Base-by-base conservation (phyloP, 2,329 filamentous ascomycete genomes). In the Rutstroemia sp. region DNA sequence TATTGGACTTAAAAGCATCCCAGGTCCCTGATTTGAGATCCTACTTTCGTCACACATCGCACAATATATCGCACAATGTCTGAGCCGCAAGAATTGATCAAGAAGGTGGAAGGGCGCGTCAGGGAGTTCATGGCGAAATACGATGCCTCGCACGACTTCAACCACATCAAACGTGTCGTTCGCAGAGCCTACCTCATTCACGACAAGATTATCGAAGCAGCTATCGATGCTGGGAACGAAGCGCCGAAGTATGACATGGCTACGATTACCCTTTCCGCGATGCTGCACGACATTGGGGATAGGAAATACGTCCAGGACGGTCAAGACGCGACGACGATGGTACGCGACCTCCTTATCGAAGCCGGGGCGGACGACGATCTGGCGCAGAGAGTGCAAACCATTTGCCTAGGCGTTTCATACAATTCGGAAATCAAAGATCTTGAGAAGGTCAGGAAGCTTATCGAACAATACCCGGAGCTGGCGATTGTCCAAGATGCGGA, bases 401-500 rank as follows among this genome's bases (percentile, higher is more conserved):
- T 96, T 57, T 89, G 87, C 62, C 79, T 83, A 8, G 82, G 87
- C 54, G 89, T 96, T 18, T 90, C 87, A 60, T 96, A 90, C 74
- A 85, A 82, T 3, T 79, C 80, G 62, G 92, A 96, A 71, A 75
- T 81, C 49, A 81, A 80, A 64, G 77, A 91, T 65, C 83, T 84
- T 1, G 71, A 71, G 5, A 71, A 74, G 14, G 83, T 89, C 7
- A 71, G 71, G n/a, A 71, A 73, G 1, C 75, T 92, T n/a, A 75
- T 95, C n/a, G 69, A 68, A 5, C 67, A 73, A 30, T 76, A 88
- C 69, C 89, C 89, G 1, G 90, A 94, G 70, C 75, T 94, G 37
- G 90, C 82, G 0, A 81, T 95, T 49, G 90, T 96, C 34, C 92
- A 96, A 73, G 92, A 96, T 71, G 92, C 92, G 4, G 92, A 96